Base-by-base conservation (phyloP, 148 eudicot species). In the Polygonum aviculare region DNA sequence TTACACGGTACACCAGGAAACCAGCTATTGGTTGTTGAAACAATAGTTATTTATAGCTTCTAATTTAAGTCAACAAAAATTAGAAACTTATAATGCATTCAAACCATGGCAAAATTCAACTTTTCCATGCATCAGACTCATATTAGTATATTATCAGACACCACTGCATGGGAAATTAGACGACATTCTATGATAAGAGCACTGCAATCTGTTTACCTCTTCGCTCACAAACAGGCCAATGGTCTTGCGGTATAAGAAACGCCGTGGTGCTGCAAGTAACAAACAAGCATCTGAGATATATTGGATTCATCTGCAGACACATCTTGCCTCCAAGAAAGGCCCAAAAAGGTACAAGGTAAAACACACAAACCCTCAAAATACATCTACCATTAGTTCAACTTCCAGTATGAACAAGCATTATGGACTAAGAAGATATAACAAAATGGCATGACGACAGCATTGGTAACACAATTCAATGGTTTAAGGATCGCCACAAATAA, bases 181-280 rank as follows among this genome's bases (percentile, higher is more conserved):
- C 31, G 0, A 26, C 31, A 1, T 26, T 26, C 31, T 26, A 26
- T 26, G 1, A 26, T 26, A 26, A 38, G 21, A 5, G 41, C 44
- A 62, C 19, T 38, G 48, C n/a, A 35, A 63, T 38, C 44, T 38
- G 80, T 78, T 77, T 79, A 92, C 97, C 97, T 92, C 91, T 84
- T 92, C 93, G 79, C 90, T 84, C 71, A 84, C 75, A 77, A 92
- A 83, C 75, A 90, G 83, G 73, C 89, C 86, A 82, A 86, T 75
- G 52, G 88, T 79, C 19, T 49, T 88, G 84, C 86, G 89, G 80
- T 90, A 90, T 80, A 92, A 71, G 78, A 81, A 88, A 63, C 81
- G 86, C 85, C 97, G 87, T 12, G 94, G 90, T 74, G 81, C 97
- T 92, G 88, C 84, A 82, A 78, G 78, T 50, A 69, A 57, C 74